Conservation (phyloP, 169 alveolate genomes). For the Cryptosporidium andersoni region DNA sequence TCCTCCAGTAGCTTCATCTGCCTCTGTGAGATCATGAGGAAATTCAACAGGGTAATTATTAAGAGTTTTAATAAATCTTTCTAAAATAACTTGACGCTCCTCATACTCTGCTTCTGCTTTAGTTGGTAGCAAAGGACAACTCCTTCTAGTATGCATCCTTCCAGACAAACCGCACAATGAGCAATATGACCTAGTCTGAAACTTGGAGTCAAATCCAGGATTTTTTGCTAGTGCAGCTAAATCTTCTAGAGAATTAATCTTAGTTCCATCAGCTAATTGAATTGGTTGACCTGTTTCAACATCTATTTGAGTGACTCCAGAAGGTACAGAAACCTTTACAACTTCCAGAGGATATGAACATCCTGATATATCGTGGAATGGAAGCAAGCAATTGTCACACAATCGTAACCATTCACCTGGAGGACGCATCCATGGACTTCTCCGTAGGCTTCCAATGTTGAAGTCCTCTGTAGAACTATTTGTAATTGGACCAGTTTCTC, state of each 20-base stretch:
- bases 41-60: conserved; percentile 45
- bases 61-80: conserved; percentile 34
- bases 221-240: conserved; percentile 23
- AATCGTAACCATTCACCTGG: conserved; percentile 69
- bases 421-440: conserved; percentile 71
- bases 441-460: conserved; percentile 49
- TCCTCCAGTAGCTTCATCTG: conserved; percentile 48
- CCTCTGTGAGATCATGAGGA: conserved; percentile 26
- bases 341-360: conserved; percentile 69
- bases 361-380: conserved; percentile 67
- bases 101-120: conserved; percentile 67
- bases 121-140: conserved; percentile 68
- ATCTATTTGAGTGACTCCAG: conserved; percentile 69
- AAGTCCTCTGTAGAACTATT: background rate
- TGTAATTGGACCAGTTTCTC: conserved; percentile 32
- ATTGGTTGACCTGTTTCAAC: conserved; percentile 62
- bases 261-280: conserved; percentile 66
- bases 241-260: conserved; percentile 41
- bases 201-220: conserved; percentile 57
- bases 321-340: conserved; percentile 65
- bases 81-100: conserved; percentile 41
- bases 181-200: conserved; percentile 60
- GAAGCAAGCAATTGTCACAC: conserved; percentile 61
- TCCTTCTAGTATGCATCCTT: conserved; percentile 68
- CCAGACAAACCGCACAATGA: conserved; percentile 65